Percentiles rank a stretch among this genome's conserved stretches.
Conservation (phyloP, 2,329 filamentous ascomycete species). For the Trichoderma brevicompactum region DNA sequence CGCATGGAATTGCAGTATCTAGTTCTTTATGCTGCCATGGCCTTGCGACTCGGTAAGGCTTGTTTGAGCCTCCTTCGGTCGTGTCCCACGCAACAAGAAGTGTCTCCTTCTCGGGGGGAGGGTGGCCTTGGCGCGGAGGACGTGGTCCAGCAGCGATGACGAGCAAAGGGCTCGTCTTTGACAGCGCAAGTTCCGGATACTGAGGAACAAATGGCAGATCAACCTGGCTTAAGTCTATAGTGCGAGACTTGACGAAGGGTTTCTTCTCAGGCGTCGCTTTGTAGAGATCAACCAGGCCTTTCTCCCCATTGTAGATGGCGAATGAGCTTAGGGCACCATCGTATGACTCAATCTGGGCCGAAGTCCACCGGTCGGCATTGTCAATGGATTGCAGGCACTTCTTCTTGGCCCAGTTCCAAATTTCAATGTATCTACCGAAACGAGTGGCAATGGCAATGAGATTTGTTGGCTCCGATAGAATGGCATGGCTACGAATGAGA, state of each 20-base stretch:
- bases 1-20: constrained; percentile 46
- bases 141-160: constrained; percentile 46
- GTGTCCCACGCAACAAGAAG: constrained; percentile 48
- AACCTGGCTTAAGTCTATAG: constrained; percentile 44
- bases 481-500: constrained; percentile 49
- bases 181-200: constrained; percentile 48
- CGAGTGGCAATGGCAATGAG: constrained; percentile 46
- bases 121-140: constrained; percentile 44
- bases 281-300: constrained; percentile 43
- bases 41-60: constrained; percentile 44
- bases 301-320: constrained; percentile 43
- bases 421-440: constrained; percentile 47
- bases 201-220: constrained; percentile 45
- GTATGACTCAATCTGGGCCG: constrained; percentile 43
- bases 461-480: constrained; percentile 46
- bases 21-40: constrained; percentile 47
- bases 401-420: constrained; percentile 47
- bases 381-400: constrained; percentile 47
- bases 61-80: constrained; percentile 36
- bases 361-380: constrained; percentile 46
- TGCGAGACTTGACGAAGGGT: constrained; percentile 43
- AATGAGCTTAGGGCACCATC: constrained; percentile 42
- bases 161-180: constrained; percentile 46
- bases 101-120: constrained; percentile 45
- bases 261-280: constrained; percentile 42